Evolutionary conservation across 225 moss, liverwort and hornwort species (phyloP).

Genomic region (Pseudisothecium myosuroides): DNA sequence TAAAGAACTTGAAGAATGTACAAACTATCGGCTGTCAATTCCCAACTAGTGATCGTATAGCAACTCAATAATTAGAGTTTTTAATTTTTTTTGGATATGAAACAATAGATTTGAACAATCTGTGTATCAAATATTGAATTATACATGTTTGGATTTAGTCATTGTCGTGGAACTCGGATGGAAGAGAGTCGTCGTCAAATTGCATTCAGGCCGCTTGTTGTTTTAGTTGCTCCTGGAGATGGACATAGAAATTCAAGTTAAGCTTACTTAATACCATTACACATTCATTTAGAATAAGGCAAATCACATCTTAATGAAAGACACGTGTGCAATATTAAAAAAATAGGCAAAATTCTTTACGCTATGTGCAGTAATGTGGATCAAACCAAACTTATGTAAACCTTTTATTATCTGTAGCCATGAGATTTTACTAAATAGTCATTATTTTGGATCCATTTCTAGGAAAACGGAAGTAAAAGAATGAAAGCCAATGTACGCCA

Average conservation of each 20-base stretch:
- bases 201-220: background rate
- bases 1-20: background rate
- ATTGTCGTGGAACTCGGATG: background rate
- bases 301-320: background rate
- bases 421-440: background rate
- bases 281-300: background rate
- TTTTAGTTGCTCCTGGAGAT: background rate
- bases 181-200: background rate
- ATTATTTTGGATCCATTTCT: background rate
- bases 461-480: background rate
- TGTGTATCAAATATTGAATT: too few relatives aligned
- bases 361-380: too few relatives aligned
- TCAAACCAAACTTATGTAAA: background rate
- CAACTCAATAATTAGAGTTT: background rate
- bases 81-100: background rate
- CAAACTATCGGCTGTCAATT: background rate
- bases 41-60: background rate
- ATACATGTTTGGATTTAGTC: background rate
- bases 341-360: background rate
- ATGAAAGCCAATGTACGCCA: too few relatives aligned
- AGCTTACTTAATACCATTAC: background rate
- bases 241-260: background rate
- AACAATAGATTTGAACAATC: background rate
- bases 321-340: background rate
- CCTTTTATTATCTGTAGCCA: background rate